Percentiles rank a stretch among this genome's conserved stretches.
Evolutionary conservation across 352 stramenopile genomes (phyloP).

Genomic region (Pythium aquatile): DNA sequence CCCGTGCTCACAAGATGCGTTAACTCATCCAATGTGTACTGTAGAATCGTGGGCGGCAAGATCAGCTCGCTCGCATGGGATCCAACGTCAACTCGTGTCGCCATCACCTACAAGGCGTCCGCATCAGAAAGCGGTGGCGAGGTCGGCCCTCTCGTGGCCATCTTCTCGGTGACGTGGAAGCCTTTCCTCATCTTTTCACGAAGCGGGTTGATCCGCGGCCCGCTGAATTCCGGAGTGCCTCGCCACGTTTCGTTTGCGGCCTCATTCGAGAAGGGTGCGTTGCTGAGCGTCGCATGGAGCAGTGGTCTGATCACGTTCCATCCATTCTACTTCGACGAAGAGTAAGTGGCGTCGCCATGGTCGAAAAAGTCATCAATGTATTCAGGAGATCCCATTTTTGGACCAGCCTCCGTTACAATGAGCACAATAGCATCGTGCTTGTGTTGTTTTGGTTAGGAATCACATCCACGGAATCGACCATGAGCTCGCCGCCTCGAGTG

Average conservation of each 20-base stretch:
- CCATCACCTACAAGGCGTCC: conserved; percentile 49
- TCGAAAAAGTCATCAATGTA: conserved; percentile 2
- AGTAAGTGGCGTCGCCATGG: conserved; percentile 14
- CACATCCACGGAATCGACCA: conserved; percentile 9
- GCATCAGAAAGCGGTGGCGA: conserved; percentile 21
- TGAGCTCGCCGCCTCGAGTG: conserved; percentile 50
- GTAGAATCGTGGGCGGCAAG: conserved; percentile 52
- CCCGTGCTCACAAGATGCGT: too few species aligned
- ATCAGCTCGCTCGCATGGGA: conserved; percentile 69
- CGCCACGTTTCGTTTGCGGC: conserved; percentile 60
- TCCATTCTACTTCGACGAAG: conserved; percentile 71
- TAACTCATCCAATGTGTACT: background rate
- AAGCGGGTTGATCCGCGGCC: conserved; percentile 36
- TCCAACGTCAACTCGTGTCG: conserved; percentile 60
- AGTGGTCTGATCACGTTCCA: conserved; percentile 77
- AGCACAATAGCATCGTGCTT: too few species aligned
- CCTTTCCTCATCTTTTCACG: conserved; percentile 76
- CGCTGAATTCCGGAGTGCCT: conserved; percentile 55
- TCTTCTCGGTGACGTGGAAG: conserved; percentile 68
- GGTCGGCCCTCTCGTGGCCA: conserved; percentile 54
- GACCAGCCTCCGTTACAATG: background rate
- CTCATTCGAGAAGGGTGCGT: conserved; percentile 61
- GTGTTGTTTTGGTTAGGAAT: too few species aligned
- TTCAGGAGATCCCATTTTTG: conserved; percentile 13
- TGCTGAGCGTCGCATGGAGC: conserved; percentile 76